Evolutionary conservation across 2,329 filamentous ascomycete genomes (phyloP), one percentile per base, ranked within the genome.

Genomic region (Neofusicoccum sp.): DNA sequence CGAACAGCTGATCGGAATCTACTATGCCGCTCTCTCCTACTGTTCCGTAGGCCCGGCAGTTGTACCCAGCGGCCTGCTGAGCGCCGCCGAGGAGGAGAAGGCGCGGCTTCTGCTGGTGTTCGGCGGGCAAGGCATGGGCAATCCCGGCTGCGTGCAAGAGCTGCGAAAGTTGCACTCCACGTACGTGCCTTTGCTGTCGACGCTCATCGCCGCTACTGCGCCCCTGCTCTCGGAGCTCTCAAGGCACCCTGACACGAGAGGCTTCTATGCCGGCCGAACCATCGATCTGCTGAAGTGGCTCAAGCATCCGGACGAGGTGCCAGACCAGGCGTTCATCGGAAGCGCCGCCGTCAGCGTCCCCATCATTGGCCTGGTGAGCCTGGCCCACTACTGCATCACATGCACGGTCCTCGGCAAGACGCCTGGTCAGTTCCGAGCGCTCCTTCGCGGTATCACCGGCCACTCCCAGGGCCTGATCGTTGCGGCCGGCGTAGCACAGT

Each of bases 391-490:
- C 61, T 63, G 61, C 16, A 33, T 67, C 16, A 48, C 56, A 2
- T 75, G 74, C 64, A 71, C 69, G 11, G 62, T 71, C 8, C 66
- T 63, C 11, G 64, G 71, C 7, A 67, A 70, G 1, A 69, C 69
- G 6, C 76, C 76, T 0, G 75, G 74, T 3, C 70, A 73, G 6
- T 61, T 77, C 54, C 65, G 69, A 9, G 61, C 66, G 31, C 61
- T 52, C 33, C 68, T 69, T 48, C 66, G 47, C 56, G 73, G 68
- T 4, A 64, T 70, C 1, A 74, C 75, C 2, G 77, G 77, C 4
- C 77, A 79, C 63, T 77, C 74, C 3, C 77, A 79, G 50, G 77
- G 77, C 11, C 66, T 79, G 8, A 64, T 78, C 16, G 67, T 74
- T 11, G 75, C 77, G 2, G 72, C 75, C 16, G 70, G 67, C n/a